Evolutionary conservation across 2,329 filamentous ascomycete genomes (phyloP).

Genomic region (Trichophyton simii): DNA sequence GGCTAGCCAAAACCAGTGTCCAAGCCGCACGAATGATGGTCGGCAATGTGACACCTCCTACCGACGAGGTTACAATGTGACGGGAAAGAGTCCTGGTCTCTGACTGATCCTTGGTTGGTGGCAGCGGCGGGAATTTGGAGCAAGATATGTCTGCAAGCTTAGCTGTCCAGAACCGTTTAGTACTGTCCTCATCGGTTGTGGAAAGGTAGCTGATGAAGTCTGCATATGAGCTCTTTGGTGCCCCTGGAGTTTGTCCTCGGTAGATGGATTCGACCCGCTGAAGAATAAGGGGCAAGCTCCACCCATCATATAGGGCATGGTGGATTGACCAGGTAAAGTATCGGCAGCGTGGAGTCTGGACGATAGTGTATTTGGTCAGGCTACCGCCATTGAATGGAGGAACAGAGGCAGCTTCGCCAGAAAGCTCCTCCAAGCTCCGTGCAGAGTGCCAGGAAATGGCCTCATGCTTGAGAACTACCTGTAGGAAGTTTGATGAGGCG

Average conservation of each 20-base stretch:
- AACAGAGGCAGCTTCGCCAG: conserved; percentile 17
- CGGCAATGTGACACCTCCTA: conserved; percentile 16
- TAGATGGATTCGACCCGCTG: conserved; percentile 28
- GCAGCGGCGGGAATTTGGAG: conserved; percentile 12
- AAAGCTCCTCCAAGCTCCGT: conserved; percentile 19
- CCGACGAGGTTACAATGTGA: conserved; percentile 1
- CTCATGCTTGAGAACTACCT: conserved; percentile 29
- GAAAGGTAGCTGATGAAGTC: conserved; percentile 19
- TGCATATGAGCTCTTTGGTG: conserved; percentile 12
- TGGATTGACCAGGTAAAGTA: conserved; percentile 41
- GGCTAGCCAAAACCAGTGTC: conserved; percentile 26
- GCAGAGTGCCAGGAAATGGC: conserved; percentile 25
- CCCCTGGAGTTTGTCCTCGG: conserved; percentile 7
- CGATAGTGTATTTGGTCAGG: conserved; percentile 27
- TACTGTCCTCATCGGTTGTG: conserved; percentile 10
- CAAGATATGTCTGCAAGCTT: conserved; percentile 11
- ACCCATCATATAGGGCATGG: conserved; percentile 43
- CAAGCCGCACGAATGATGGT: conserved; percentile 30
- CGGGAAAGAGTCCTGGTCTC: conserved; percentile 7
- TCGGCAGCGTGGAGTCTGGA: conserved; percentile 18
- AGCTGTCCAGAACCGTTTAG: conserved; percentile 14
- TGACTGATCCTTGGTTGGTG: conserved; percentile 6
- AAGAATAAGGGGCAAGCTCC: conserved; percentile 30
- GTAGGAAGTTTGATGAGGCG: conserved; percentile 25
- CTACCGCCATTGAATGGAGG: conserved; percentile 25